A percentile compares a stretch with the other conserved stretches of the same genome.
Conservation (phyloP, 2,329 filamentous ascomycete genomes). For the Talaromyces sp. region DNA sequence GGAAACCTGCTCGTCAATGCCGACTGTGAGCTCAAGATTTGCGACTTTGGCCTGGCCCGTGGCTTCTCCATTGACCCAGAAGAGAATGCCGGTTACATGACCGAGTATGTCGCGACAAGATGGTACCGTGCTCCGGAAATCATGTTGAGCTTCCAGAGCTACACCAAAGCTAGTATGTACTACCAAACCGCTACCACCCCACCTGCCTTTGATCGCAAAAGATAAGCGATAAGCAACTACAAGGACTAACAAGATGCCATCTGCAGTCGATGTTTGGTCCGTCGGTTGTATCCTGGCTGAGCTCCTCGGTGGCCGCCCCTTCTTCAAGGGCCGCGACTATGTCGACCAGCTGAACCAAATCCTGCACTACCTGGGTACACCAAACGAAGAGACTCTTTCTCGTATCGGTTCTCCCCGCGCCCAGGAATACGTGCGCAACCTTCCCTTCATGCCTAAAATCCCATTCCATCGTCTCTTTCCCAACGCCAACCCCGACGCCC, state of each 20-base stretch:
- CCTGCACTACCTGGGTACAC: slow-evolving; percentile 93
- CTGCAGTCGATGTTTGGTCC: slow-evolving; percentile 94
- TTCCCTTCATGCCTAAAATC: slow-evolving; percentile 93
- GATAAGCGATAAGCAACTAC: neutral
- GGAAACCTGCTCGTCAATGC: slow-evolving; percentile 97
- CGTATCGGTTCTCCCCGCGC: slow-evolving; percentile 94
- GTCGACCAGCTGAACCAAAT: slow-evolving; percentile 99
- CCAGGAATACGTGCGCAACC: slow-evolving; percentile 96
- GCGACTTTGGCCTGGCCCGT: slow-evolving; percentile 93
- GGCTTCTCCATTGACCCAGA: slow-evolving; percentile 97
- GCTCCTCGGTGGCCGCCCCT: slow-evolving; percentile 90
- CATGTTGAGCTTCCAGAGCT: slow-evolving; percentile 99
- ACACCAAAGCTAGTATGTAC: slow-evolving; percentile 97
- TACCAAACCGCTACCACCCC: neutral
- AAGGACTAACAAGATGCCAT: slow-evolving; percentile 4
- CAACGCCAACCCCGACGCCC: slow-evolving; percentile 90
- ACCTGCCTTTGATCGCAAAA: neutral
- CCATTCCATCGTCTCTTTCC: slow-evolving; percentile 87
- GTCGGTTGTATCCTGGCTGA: slow-evolving; percentile 97
- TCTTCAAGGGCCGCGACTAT: slow-evolving; percentile 99
- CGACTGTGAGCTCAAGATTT: slow-evolving; percentile 99
- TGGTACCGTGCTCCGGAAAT: slow-evolving; percentile 99
- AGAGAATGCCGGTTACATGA: slow-evolving; percentile 99
- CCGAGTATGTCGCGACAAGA: slow-evolving; percentile 95
- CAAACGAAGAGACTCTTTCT: slow-evolving; percentile 89